Evolutionary conservation across 192 early-diverging fungal species (phyloP), one percentile per base, ranked within the genome.

Genomic region (Gryganskiella cystojenkinii): DNA sequence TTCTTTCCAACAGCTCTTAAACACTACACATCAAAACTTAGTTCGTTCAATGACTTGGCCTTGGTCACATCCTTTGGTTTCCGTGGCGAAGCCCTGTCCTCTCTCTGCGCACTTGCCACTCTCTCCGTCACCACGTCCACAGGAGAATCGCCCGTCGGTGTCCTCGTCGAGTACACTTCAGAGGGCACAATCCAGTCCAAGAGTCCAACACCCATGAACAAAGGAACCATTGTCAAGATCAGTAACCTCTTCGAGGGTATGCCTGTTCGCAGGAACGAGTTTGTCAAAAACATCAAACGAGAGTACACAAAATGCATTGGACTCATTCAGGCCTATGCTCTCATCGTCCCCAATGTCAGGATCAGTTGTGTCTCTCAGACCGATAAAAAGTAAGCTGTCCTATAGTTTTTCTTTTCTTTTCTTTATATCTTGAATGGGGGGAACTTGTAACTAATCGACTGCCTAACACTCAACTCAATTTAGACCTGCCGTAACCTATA

Each of bases 41-140:
- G 56, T 19, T 65, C 60, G 1, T 99, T 96, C 68, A 88, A 89
- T 31, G 96, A 97, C 74, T 71, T 97, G 43, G 87, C 86, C 17
- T n/a, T 59, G 2, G 87, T 96, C n/a, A 25, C 51, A 2, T 92
- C 95, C 17, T 98, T 96, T 87, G 98, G 98, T 4, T 99, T 99
- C 71, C 84, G 93, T 31, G 96, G 95, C 0, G 96, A 99, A 54
- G 98, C 98, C 4, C 83, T 99, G 4, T 94, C 91, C 61, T 96
- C 96, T 0, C 73, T 99, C 0, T 96, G 95, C 58, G 90, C 93
- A 2, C 64, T 95, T n/a, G 80, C 88, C 13, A 81, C 83, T 30
- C 67, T 96, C 2, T 80, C 86, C 0, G 85, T 95, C 0, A 88
- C 87, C 6, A 95, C 95, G 3, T 85, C 85, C 7, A 93, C 93